Evolutionary conservation across 2,329 filamentous ascomycete genomes (phyloP).

Genomic region (Ophiostoma himal-ulmi): DNA sequence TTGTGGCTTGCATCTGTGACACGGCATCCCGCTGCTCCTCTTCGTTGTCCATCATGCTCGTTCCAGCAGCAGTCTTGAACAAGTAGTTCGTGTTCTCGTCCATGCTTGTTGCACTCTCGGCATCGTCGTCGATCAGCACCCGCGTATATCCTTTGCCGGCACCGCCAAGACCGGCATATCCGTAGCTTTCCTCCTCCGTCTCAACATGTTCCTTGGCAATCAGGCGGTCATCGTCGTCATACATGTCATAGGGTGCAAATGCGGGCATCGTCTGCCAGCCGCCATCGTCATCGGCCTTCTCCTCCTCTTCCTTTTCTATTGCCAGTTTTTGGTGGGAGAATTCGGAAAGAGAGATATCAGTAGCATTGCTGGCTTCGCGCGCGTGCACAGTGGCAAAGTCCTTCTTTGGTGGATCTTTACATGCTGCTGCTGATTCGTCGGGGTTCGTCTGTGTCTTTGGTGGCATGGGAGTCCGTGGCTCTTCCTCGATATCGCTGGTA

Average conservation of each 20-base stretch:
- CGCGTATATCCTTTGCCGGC: constrained; percentile 93
- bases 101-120: constrained; percentile 87
- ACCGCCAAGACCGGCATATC: constrained; percentile 73
- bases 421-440: not conserved
- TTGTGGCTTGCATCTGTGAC: constrained; percentile 90
- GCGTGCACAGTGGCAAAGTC: constrained; percentile 32
- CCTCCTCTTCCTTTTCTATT: constrained; percentile 48
- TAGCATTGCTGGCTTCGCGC: constrained; percentile 39
- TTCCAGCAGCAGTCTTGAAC: constrained; percentile 60
- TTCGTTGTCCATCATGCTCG: constrained; percentile 58
- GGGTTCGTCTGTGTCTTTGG: not conserved
- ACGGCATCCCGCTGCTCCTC: constrained; percentile 81
- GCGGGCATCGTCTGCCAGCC: constrained; percentile 94
- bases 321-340: constrained; percentile 84
- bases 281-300: constrained; percentile 54
- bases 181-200: constrained; percentile 59
- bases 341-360: constrained; percentile 56
- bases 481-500: constrained; percentile 25
- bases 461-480: constrained; percentile 18
- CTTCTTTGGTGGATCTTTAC: constrained; percentile 20
- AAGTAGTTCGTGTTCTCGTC: constrained; percentile 96
- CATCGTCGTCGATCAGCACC: constrained; percentile 92
- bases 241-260: constrained; percentile 87
- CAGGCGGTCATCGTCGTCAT: constrained; percentile 86
- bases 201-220: constrained; percentile 75